A percentile compares a stretch with the other conserved stretches of the same genome.
phyloP scores from a whole-genome alignment of 163 green algal species.

The Chlorella variabilis region DNA sequence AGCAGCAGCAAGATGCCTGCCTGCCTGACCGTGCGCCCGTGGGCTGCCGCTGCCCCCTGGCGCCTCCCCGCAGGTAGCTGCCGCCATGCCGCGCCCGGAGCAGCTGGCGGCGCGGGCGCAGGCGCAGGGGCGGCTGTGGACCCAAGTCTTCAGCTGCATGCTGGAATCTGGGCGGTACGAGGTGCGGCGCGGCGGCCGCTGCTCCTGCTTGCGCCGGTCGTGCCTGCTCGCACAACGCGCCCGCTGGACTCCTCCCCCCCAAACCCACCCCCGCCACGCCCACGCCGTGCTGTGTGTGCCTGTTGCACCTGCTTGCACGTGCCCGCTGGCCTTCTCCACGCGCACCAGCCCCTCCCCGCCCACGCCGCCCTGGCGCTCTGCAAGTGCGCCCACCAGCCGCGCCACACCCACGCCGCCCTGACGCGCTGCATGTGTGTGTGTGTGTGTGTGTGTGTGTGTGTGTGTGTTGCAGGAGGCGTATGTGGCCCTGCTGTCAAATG shows the following conservation, averaged over 20 bases:
- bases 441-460: no score
- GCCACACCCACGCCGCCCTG: no score
- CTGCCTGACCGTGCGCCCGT: neutral
- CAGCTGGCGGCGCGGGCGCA: neutral
- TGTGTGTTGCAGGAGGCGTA: slow-evolving; percentile 67
- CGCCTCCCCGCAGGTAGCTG: neutral
- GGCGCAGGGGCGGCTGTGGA: slow-evolving; percentile 63
- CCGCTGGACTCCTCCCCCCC: neutral
- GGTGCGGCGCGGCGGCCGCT: slow-evolving; percentile 23
- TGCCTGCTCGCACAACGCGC: neutral
- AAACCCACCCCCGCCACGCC: no score
- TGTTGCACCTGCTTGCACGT: no score
- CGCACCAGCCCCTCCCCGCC: no score
- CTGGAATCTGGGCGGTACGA: slow-evolving; percentile 56
- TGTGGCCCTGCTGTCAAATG: slow-evolving; percentile 65
- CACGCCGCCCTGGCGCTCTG: no score
- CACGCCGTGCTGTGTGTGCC: no score
- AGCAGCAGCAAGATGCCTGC: no score
- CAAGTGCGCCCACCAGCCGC: no score
- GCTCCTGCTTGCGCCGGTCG: neutral
- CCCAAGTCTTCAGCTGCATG: slow-evolving; percentile 69
- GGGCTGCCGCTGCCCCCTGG: neutral
- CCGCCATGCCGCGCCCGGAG: slow-evolving; percentile 27
- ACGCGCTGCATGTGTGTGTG: no score
- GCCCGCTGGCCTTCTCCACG: no score